phyloP scores from a whole-genome alignment of 768 basidiomycete species.

The Mycena vitilis region DNA sequence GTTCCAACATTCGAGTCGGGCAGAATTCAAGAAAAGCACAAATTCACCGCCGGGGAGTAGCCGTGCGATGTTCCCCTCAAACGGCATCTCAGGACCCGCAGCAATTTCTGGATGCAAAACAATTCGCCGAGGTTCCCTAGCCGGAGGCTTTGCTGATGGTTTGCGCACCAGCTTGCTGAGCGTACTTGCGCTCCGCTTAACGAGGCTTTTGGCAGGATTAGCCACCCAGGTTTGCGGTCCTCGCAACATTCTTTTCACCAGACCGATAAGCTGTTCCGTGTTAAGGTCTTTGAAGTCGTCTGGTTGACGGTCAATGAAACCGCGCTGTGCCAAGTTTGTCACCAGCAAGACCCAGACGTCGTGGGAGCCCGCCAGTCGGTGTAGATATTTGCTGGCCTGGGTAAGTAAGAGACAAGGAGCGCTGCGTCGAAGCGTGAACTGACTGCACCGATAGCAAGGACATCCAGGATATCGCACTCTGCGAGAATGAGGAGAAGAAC shows the following conservation, averaged over 20 bases:
- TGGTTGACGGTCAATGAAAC: constrained; percentile 14
- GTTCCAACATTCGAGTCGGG: constrained; percentile 16
- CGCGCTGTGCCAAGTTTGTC: not conserved
- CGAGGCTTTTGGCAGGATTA: not conserved
- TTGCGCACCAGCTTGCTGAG: not conserved
- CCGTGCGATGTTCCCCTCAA: not conserved
- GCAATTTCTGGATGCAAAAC: constrained; percentile 4
- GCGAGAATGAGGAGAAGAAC: constrained; percentile 17
- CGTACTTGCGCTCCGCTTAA: not conserved
- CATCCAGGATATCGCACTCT: constrained; percentile 10
- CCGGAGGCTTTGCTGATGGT: not conserved
- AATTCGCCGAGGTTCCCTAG: not conserved
- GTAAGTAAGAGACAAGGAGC: not conserved
- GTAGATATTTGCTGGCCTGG: constrained; percentile 15
- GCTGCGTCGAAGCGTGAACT: not conserved
- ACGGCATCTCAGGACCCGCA: not conserved
- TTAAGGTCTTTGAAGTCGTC: constrained; percentile 5
- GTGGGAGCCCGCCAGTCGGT: not conserved
- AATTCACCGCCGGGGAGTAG: constrained; percentile 19
- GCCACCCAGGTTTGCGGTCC: constrained; percentile 18
- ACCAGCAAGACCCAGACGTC: constrained; percentile 14
- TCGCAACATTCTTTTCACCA: not conserved
- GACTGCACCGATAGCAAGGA: constrained; percentile 15
- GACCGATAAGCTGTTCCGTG: constrained; percentile 10
- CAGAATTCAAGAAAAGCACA: constrained; percentile 16